A percentile compares a stretch with the other conserved stretches of the same genome.
Conservation (phyloP, 768 basidiomycete species). For the Fomitopsis serialis region DNA sequence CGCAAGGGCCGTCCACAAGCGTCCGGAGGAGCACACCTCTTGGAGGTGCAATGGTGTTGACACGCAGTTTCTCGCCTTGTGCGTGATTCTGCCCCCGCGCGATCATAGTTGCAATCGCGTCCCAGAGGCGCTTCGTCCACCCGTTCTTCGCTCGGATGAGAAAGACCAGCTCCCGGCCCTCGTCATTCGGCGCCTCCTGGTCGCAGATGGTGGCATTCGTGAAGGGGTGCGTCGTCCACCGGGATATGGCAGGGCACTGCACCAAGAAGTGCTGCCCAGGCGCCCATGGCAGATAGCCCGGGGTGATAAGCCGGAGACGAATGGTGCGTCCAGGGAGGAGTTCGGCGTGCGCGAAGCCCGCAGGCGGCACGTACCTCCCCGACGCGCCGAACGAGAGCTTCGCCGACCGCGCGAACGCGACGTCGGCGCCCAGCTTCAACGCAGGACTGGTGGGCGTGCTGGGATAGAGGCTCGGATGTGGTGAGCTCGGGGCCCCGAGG, state of each 20-base stretch:
- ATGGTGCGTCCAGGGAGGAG: slow-evolving; percentile 66
- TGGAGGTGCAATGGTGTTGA: slow-evolving; percentile 28
- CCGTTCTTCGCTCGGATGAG: slow-evolving; percentile 67
- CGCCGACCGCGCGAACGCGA: slow-evolving; percentile 4
- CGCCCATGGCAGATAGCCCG: slow-evolving; percentile 56
- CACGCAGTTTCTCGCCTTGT: slow-evolving; percentile 25
- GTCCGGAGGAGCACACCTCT: slow-evolving; percentile 50
- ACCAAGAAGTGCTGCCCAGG: slow-evolving; percentile 79
- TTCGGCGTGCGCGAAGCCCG: slow-evolving; percentile 64
- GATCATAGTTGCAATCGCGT: slow-evolving; percentile 37
- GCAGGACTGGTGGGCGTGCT: too few relatives aligned
- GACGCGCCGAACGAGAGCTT: slow-evolving; percentile 7
- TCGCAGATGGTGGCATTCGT: slow-evolving; percentile 62
- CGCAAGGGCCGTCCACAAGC: slow-evolving; percentile 65
- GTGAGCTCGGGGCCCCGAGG: background rate
- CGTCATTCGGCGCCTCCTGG: slow-evolving; percentile 34
- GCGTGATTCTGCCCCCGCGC: slow-evolving; percentile 23
- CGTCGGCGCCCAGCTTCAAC: background rate
- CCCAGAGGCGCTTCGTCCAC: slow-evolving; percentile 64
- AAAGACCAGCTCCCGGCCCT: slow-evolving; percentile 54
- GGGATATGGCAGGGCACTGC: slow-evolving; percentile 57
- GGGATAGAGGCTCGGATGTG: background rate
- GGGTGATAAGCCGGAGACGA: slow-evolving; percentile 58
- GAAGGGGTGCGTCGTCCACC: slow-evolving; percentile 65
- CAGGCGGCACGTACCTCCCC: slow-evolving; percentile 42